Evolutionary conservation across 106 monocot genomes (phyloP).

Genomic region (Ottelia alismoides): DNA sequence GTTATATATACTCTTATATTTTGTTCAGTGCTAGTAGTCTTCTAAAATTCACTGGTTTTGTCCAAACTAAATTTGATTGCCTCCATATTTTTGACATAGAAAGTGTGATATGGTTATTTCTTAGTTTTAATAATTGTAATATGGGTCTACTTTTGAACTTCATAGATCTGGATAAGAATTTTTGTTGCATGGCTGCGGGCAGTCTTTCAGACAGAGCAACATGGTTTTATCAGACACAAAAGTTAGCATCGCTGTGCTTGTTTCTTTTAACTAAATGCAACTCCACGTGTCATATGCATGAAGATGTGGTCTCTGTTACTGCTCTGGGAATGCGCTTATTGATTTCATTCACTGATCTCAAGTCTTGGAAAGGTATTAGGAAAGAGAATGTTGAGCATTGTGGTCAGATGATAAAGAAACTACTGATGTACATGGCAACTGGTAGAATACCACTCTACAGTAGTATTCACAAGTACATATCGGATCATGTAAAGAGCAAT

Average conservation of each 20-base stretch:
- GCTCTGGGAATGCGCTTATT: constrained; percentile 40
- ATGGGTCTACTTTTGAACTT: too few relatives aligned
- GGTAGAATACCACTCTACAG: constrained; percentile 30
- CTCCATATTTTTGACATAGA: too few relatives aligned
- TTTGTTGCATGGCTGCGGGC: constrained; percentile 59
- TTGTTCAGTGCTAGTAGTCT: too few relatives aligned
- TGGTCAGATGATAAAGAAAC: constrained; percentile 25
- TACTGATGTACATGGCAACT: constrained; percentile 48
- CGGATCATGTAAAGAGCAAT: constrained; percentile 20
- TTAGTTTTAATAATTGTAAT: too few relatives aligned
- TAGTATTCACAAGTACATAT: constrained; percentile 45
- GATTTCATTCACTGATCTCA: constrained; percentile 66
- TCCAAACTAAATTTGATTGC: too few relatives aligned
- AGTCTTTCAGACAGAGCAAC: constrained; percentile 49
- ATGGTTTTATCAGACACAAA: constrained; percentile 76
- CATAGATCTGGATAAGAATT: too few relatives aligned
- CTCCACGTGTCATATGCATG: too few relatives aligned
- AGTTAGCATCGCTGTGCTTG: constrained; percentile 48
- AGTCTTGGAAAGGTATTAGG: constrained; percentile 54
- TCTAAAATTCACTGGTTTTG: too few relatives aligned
- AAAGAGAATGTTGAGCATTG: constrained; percentile 26
- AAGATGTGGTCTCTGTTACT: too few relatives aligned
- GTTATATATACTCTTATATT: too few relatives aligned
- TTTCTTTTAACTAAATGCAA: constrained; percentile 52
- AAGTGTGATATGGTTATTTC: too few relatives aligned